Evolutionary conservation across 2,329 filamentous ascomycete genomes (phyloP).

Genomic region (Colletotrichum sp.): DNA sequence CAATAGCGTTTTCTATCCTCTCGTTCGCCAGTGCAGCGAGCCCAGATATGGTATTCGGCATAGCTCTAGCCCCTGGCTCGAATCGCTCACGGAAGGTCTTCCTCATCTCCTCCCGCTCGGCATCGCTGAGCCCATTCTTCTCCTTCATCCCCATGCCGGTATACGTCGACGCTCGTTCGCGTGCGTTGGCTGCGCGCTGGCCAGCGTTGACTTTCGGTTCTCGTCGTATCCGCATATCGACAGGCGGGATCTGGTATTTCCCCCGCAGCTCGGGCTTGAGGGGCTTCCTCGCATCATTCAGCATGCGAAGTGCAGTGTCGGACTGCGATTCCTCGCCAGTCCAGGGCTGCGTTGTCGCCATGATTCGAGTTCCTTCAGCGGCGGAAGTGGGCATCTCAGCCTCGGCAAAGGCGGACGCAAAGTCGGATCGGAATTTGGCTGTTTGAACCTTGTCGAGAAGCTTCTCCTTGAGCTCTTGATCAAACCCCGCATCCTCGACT

Average conservation of each 20-base stretch:
- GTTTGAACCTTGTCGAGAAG: conserved; percentile 62
- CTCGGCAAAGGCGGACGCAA: conserved; percentile 53
- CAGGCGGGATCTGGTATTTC: conserved; percentile 48
- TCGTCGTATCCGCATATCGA: conserved; percentile 57
- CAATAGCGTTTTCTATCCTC: conserved; percentile 91
- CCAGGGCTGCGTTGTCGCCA: conserved; percentile 76
- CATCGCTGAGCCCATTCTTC: conserved; percentile 61
- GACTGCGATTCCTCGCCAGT: conserved; percentile 75
- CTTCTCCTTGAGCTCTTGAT: conserved; percentile 64
- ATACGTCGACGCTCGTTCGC: conserved; percentile 63
- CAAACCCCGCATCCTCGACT: conserved; percentile 68
- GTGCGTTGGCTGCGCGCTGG: conserved; percentile 56
- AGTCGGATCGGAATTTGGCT: conserved; percentile 57
- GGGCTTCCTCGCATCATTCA: conserved; percentile 79
- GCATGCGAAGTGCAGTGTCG: conserved; percentile 84
- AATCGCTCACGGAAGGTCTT: conserved; percentile 84
- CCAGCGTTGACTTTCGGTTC: conserved; percentile 45
- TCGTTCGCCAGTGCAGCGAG: conserved; percentile 87
- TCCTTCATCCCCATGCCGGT: conserved; percentile 52
- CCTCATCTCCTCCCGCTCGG: conserved; percentile 75
- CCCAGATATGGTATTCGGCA: conserved; percentile 80
- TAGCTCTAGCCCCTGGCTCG: conserved; percentile 69
- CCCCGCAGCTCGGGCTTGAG: conserved; percentile 57
- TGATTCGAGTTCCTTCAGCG: conserved; percentile 70
- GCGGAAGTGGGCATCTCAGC: conserved; percentile 60